Base-by-base conservation (phyloP, 2,329 filamentous ascomycete species). In the Sodiomyces alkalinus region DNA sequence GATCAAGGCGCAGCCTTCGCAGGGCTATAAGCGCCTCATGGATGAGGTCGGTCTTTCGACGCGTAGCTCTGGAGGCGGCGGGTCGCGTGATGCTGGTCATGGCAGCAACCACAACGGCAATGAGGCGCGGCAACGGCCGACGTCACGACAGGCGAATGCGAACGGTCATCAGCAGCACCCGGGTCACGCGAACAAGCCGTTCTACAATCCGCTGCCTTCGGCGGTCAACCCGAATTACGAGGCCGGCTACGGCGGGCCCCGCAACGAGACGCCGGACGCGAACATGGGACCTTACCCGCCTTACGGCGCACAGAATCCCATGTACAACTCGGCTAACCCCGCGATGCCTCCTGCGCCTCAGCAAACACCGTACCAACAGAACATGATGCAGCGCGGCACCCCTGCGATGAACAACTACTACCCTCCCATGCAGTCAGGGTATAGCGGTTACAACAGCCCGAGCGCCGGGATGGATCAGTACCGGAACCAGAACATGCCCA, bases 21-120 rank as follows among this genome's bases (percentile, higher is more conserved):
- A 96, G 56, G 90, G 90, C 29, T 98, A 98, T 61, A 98, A 96
- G 65, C 79, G 90, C 29, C 60, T 98, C 34, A 98, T 98, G 90
- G 90, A 98, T 45, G 90, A 98, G 50, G 90, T 98, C 41, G 86
- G 87, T 34, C 59, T 98, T 20, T 92, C 87, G 5, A 78, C 73
- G 17, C 59, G 74, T 23, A 68, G 55, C 34, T 42, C 46, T 24
- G 50, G 54, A 19, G 50, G 56, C 8, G 49, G 56, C 8, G 55
- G 55, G 14, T 57, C 61, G 22, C 58, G 59, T 16, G 61, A 64
- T 18, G 55, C 59, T 34, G 43, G 44, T 49, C n/a, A n/a, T n/a
- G n/a, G n/a, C n/a, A n/a, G n/a, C n/a, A n/a, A n/a, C n/a, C 53
- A 52, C 38, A 53, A 56, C 32, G 51, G 54, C 13, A 46, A 52